Conservation (phyloP, 257 asterid species). For the Solanum chilense region DNA sequence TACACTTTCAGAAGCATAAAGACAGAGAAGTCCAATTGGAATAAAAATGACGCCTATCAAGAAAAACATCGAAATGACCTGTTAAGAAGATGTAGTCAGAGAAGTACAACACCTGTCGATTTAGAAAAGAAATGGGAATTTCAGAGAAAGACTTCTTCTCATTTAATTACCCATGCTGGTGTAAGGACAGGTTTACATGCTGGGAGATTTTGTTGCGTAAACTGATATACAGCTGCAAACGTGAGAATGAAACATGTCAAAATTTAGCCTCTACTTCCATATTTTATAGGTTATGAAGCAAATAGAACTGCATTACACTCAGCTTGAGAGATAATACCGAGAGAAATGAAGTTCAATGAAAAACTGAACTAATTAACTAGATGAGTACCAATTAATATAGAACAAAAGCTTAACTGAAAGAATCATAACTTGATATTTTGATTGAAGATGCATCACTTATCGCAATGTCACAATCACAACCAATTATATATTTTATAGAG, state of each 20-base stretch:
- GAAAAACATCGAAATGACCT: conserved; percentile 58
- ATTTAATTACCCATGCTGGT: conserved; percentile 49
- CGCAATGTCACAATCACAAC: background rate
- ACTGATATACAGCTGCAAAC: conserved; percentile 49
- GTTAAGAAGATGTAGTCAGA: conserved; percentile 12
- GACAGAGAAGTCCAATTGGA: conserved; percentile 54
- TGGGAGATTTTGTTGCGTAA: conserved; percentile 69
- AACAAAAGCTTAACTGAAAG: background rate
- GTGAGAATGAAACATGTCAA: background rate
- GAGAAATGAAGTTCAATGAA: background rate
- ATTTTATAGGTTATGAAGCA: background rate
- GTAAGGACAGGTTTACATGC: conserved; percentile 77
- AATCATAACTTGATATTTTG: background rate
- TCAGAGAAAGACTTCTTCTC: background rate
- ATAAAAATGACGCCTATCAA: conserved; percentile 47
- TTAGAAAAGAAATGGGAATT: background rate
- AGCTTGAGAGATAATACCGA: background rate
- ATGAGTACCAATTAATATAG: background rate
- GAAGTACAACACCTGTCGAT: background rate
- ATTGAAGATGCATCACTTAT: background rate
- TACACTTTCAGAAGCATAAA: conserved; percentile 62
- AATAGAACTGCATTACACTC: background rate
- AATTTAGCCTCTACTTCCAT: background rate
- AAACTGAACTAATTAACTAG: background rate
- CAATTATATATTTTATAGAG: background rate